Evolutionary conservation across 805 yeast species (phyloP).

Genomic region (Komagataella phaffii): DNA sequence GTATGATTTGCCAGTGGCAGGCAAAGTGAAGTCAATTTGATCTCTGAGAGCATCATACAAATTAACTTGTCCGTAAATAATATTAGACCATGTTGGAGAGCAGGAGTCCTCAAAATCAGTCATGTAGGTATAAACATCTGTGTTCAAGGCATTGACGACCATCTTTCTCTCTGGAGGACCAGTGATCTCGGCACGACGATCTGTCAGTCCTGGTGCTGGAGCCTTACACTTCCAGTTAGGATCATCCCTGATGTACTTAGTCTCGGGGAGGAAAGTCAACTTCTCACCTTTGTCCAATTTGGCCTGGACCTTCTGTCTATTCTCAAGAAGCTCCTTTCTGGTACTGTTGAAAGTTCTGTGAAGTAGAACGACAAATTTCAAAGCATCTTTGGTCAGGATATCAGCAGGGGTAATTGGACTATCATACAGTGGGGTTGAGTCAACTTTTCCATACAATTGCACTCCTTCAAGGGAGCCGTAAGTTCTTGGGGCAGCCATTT

Average conservation of each 20-base stretch:
- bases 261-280: slow-evolving; percentile 55
- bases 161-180: slow-evolving; percentile 80
- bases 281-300: slow-evolving; percentile 47
- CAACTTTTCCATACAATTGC: slow-evolving; percentile 36
- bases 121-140: slow-evolving; percentile 73
- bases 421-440: slow-evolving; percentile 14
- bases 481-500: background rate
- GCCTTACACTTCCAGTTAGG: slow-evolving; percentile 67
- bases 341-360: slow-evolving; percentile 60
- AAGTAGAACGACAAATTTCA: slow-evolving; percentile 56
- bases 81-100: slow-evolving; percentile 73
- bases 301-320: slow-evolving; percentile 48
- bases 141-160: slow-evolving; percentile 73
- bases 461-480: slow-evolving; percentile 36
- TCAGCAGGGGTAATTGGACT: slow-evolving; percentile 34
- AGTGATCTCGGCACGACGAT: slow-evolving; percentile 71
- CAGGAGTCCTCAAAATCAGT: slow-evolving; percentile 79
- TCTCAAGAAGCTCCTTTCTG: slow-evolving; percentile 43
- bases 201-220: slow-evolving; percentile 58
- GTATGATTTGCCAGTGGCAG: slow-evolving; percentile 23
- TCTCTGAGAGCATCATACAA: slow-evolving; percentile 65
- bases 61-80: slow-evolving; percentile 73
- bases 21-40: slow-evolving; percentile 37
- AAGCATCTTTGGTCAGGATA: slow-evolving; percentile 42
- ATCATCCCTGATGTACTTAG: slow-evolving; percentile 56